Conservation (phyloP, 163 green algal genomes). For the Prototheca wickerhamii region DNA sequence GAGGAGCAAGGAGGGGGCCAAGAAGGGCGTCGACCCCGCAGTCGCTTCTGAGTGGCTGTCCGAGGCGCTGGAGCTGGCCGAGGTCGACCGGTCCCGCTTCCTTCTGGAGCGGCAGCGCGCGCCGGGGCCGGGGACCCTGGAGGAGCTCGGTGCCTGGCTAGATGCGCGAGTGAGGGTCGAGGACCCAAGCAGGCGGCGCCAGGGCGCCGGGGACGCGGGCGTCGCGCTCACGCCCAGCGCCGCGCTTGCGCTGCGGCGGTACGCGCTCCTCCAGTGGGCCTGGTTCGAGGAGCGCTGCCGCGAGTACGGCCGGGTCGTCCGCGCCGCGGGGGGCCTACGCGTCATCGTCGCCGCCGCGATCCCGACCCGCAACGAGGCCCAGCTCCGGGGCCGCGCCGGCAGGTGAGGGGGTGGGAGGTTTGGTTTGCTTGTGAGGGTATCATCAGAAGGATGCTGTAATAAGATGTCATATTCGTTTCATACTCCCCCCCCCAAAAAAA, state of each 20-base stretch:
- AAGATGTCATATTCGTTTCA: background rate
- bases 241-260: conserved; percentile 2
- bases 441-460: background rate
- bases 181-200: too few species aligned
- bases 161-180: too few species aligned
- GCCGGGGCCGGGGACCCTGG: background rate
- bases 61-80: conserved; percentile 19
- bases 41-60: conserved; percentile 6
- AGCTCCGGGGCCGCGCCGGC: conserved; percentile 50
- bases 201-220: too few species aligned
- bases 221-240: background rate
- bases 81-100: conserved; percentile 11
- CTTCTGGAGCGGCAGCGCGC: conserved; percentile 1
- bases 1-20: background rate
- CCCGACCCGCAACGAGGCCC: conserved; percentile 57
- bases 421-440: background rate
- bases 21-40: conserved; percentile 9
- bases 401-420: background rate
- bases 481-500: conserved; percentile 18
- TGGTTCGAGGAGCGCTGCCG: conserved; percentile 53
- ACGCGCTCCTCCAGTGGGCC: conserved; percentile 38
- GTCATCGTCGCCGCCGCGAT: conserved; percentile 70
- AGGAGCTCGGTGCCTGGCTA: background rate
- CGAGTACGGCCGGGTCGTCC: conserved; percentile 28
- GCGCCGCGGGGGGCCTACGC: conserved; percentile 59